A percentile compares a stretch with the other conserved stretches of the same genome.
Evolutionary conservation across 106 monocot species (phyloP).

Genomic region (Acorus gramineus): DNA sequence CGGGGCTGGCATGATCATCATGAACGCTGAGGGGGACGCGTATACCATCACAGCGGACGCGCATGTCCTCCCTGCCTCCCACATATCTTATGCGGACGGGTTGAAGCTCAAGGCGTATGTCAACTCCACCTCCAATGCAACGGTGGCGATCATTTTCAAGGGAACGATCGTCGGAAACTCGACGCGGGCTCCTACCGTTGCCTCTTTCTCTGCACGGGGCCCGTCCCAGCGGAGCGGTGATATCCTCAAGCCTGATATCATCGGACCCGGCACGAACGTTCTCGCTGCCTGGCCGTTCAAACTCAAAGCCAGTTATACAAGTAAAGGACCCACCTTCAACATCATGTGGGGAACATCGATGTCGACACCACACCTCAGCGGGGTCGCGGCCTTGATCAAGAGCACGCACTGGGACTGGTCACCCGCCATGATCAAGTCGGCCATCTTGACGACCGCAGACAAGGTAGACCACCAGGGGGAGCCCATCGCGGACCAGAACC

Average conservation of each 20-base stretch:
- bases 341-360: conserved; percentile 27
- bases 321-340: too few relatives aligned
- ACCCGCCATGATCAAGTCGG: conserved; percentile 33
- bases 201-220: neutral
- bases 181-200: neutral
- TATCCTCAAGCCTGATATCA: conserved; percentile 3
- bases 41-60: conserved; percentile 10
- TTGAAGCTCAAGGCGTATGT: neutral
- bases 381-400: conserved; percentile 27
- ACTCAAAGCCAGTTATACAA: neutral
- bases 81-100: neutral
- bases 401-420: conserved; percentile 25
- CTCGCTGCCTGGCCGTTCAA: neutral
- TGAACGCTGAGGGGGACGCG: neutral
- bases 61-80: conserved; percentile 29
- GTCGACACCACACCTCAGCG: conserved; percentile 37
- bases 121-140: neutral
- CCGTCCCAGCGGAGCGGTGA: neutral
- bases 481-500: conserved; percentile 12
- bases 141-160: too few relatives aligned
- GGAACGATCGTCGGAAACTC: neutral
- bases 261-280: neutral
- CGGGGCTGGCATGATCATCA: conserved; percentile 14
- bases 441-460: conserved; percentile 28
- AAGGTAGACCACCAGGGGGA: neutral